A percentile compares a stretch with the other conserved stretches of the same genome.
Conservation (phyloP, 2,329 filamentous ascomycete genomes). For the Pseudocercospora ulei region DNA sequence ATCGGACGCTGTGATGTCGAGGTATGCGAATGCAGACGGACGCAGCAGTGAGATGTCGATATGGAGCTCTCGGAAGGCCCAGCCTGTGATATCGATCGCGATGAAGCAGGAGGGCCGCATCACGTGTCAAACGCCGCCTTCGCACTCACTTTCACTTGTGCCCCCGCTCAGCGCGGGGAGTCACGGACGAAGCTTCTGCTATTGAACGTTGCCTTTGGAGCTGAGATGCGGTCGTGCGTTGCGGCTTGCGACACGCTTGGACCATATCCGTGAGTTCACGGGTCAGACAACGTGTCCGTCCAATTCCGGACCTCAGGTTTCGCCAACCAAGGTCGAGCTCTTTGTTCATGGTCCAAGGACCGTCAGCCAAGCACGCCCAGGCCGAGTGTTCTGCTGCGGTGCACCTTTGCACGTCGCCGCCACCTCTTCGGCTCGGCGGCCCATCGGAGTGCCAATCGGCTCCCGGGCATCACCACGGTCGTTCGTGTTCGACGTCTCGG, state of each 20-base stretch:
- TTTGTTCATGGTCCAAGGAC: not conserved
- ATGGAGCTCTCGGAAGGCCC: conserved; percentile 6
- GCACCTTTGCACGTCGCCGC: too few species aligned
- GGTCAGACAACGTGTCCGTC: too few species aligned
- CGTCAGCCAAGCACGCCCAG: conserved; percentile 4
- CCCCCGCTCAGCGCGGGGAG: not conserved
- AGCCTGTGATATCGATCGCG: not conserved
- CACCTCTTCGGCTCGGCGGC: too few species aligned
- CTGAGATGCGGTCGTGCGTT: conserved; percentile 2
- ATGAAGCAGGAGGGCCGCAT: conserved; percentile 5
- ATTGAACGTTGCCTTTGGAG: not conserved
- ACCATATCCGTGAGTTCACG: too few species aligned
- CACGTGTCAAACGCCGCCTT: conserved; percentile 2
- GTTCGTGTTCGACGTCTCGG: too few species aligned
- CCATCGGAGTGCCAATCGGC: too few species aligned
- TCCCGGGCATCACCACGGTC: too few species aligned
- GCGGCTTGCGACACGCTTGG: conserved; percentile 6
- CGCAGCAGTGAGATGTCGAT: too few species aligned
- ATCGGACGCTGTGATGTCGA: not conserved
- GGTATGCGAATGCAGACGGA: not conserved
- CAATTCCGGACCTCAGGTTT: conserved; percentile 1
- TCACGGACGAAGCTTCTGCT: conserved; percentile 2
- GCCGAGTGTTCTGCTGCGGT: not conserved
- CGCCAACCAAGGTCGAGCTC: not conserved
- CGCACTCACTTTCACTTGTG: not conserved